A percentile compares a stretch with the other conserved stretches of the same genome.
These are phyloP conservation scores for Annulohypoxylon moriforme DNA, from an alignment of 495 filamentous ascomycete genomes.

Conservation along the genomic window DNA sequence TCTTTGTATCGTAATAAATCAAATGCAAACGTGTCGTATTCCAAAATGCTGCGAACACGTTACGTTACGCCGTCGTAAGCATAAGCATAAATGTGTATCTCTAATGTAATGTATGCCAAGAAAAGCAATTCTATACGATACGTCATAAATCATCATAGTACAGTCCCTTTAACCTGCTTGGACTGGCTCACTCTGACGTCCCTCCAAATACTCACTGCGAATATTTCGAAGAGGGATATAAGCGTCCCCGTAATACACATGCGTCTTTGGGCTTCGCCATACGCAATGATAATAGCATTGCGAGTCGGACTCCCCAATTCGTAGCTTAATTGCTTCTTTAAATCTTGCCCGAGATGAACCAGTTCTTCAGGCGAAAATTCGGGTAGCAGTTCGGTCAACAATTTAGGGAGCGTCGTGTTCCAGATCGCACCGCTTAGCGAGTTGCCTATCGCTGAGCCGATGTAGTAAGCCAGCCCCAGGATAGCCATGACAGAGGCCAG, in stretches of 20 bases:
- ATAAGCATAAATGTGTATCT: conserved; percentile 1
- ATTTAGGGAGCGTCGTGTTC: conserved; percentile 64
- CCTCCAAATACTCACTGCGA: conserved; percentile 59
- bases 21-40: not conserved
- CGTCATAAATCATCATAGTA: conserved; percentile 47
- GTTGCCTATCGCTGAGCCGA: conserved; percentile 66
- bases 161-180: conserved; percentile 64
- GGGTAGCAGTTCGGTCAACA: no score
- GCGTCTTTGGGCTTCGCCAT: conserved; percentile 61
- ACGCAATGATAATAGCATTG: conserved; percentile 71
- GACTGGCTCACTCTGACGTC: conserved; percentile 64
- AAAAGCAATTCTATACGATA: not conserved
- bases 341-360: conserved; percentile 67
- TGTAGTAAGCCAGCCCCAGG: conserved; percentile 58
- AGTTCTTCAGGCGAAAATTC: conserved; percentile 55
- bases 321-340: conserved; percentile 70
- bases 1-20: not conserved
- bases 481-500: conserved; percentile 67
- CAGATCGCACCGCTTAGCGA: conserved; percentile 68
- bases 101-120: conserved; percentile 15
- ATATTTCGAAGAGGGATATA: conserved; percentile 51
- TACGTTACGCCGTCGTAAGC: conserved; percentile 5
- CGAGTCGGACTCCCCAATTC: conserved; percentile 67
- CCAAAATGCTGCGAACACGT: conserved; percentile 1
- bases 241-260: conserved; percentile 60